phyloP scores from a whole-genome alignment of 352 stramenopile species.

The Phytophthora pseudosyringae region DNA sequence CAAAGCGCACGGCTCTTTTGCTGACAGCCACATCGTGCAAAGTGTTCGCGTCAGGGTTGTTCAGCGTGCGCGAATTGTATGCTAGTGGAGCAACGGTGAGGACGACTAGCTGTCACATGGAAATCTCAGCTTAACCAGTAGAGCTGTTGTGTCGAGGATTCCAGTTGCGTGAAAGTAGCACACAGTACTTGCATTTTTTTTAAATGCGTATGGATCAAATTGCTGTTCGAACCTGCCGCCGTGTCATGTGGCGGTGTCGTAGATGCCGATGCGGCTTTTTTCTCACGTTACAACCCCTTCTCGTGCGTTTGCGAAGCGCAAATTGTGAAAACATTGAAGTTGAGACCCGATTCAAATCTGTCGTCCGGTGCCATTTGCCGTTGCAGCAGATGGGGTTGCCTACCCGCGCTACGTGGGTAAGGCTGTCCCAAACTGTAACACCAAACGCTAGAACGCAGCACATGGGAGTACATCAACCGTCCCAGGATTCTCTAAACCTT shows the following conservation, averaged over 20 bases:
- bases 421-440: conserved; percentile 1
- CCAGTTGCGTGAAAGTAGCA: not conserved
- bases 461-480: conserved; percentile 4
- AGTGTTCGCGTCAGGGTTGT: too few species aligned
- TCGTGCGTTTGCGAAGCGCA: conserved; percentile 2
- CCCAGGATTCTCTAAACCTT: conserved; percentile 4
- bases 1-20: too few species aligned
- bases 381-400: conserved; percentile 17
- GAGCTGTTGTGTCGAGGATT: not conserved
- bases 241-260: conserved; percentile 7
- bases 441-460: conserved; percentile 21
- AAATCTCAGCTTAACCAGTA: not conserved
- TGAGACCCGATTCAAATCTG: conserved; percentile 4
- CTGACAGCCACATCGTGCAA: too few species aligned
- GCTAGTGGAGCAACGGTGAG: too few species aligned
- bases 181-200: too few species aligned
- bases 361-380: not conserved
- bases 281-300: conserved; percentile 7
- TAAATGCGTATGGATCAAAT: not conserved
- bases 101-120: not conserved
- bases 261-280: conserved; percentile 1
- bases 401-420: not conserved
- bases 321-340: not conserved
- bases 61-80: too few species aligned
- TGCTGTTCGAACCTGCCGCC: conserved; percentile 1